These are phyloP conservation scores for Sordariomycetes sp. DNA, from an alignment of 2,329 filamentous ascomycete species.

Conservation along the genomic window DNA sequence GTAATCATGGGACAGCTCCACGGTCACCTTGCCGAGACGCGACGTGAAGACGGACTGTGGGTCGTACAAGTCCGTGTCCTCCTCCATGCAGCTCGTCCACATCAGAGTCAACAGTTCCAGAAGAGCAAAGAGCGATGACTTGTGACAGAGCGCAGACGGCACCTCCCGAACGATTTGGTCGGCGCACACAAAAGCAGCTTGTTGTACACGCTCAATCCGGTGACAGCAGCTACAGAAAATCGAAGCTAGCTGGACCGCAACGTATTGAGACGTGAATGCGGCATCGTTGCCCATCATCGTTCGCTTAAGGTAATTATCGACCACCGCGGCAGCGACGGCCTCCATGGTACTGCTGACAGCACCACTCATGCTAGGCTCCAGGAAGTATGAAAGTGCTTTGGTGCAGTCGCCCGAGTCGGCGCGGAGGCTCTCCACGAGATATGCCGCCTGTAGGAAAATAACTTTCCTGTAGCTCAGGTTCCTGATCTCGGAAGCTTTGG, in stretches of 20 bases:
- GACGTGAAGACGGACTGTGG: constrained; percentile 75
- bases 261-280: constrained; percentile 78
- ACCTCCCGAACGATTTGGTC: constrained; percentile 75
- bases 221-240: constrained; percentile 89
- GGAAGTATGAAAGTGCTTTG: constrained; percentile 78
- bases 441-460: constrained; percentile 83
- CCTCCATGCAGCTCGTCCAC: constrained; percentile 90
- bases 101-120: constrained; percentile 85
- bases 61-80: constrained; percentile 86
- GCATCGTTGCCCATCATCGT: constrained; percentile 59
- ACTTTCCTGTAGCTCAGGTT: constrained; percentile 77
- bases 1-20: constrained; percentile 93
- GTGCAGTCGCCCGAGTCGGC: constrained; percentile 83
- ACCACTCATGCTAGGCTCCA: constrained; percentile 71
- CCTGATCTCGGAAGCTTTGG: constrained; percentile 66
- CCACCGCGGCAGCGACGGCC: constrained; percentile 49
- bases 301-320: constrained; percentile 67
- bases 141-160: constrained; percentile 82
- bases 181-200: constrained; percentile 70
- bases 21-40: constrained; percentile 59
- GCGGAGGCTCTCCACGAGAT: constrained; percentile 78
- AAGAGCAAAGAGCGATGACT: constrained; percentile 80
- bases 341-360: constrained; percentile 55
- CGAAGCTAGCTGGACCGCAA: constrained; percentile 74
- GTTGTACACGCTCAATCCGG: constrained; percentile 81